Conservation (phyloP, 2,329 filamentous ascomycete genomes). For the Juglanconis juglandina region DNA sequence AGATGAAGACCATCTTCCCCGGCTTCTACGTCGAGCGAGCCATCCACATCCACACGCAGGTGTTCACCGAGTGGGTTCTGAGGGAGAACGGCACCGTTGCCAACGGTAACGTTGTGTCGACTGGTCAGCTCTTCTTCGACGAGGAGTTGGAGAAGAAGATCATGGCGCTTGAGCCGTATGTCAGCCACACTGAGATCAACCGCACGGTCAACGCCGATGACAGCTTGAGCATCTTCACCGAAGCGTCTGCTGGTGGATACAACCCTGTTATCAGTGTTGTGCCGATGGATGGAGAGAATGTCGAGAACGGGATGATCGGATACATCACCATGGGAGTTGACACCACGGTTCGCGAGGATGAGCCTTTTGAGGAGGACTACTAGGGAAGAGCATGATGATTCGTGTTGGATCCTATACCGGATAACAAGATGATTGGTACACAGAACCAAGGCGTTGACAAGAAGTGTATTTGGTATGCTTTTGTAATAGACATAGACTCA, state of each 20-base stretch:
- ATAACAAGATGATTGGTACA: no score
- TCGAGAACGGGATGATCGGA: constrained; percentile 32
- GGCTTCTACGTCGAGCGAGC: constrained; percentile 8
- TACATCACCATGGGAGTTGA: constrained; percentile 35
- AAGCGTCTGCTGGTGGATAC: constrained; percentile 24
- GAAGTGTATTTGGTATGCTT: no score
- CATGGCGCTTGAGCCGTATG: constrained; percentile 8
- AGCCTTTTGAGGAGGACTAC: no score
- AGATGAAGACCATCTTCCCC: constrained; percentile 9
- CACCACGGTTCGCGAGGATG: constrained; percentile 5
- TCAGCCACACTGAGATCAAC: constrained; percentile 7
- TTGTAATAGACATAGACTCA: no score
- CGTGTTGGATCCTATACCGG: no score
- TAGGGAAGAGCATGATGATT: no score
- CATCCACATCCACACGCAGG: constrained; percentile 11
- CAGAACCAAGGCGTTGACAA: no score
- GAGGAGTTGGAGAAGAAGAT: constrained; percentile 1
- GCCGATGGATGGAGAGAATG: constrained; percentile 30
- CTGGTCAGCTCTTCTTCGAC: constrained; percentile 5
- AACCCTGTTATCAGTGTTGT: constrained; percentile 30
- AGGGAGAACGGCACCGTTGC: constrained; percentile 6
- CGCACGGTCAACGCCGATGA: constrained; percentile 15
- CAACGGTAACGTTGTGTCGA: not conserved
- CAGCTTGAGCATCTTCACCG: constrained; percentile 17
- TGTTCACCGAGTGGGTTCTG: constrained; percentile 5